Evolutionary conservation across 495 filamentous ascomycete genomes (phyloP).

Genomic region (Astrothelium subdiscretum): DNA sequence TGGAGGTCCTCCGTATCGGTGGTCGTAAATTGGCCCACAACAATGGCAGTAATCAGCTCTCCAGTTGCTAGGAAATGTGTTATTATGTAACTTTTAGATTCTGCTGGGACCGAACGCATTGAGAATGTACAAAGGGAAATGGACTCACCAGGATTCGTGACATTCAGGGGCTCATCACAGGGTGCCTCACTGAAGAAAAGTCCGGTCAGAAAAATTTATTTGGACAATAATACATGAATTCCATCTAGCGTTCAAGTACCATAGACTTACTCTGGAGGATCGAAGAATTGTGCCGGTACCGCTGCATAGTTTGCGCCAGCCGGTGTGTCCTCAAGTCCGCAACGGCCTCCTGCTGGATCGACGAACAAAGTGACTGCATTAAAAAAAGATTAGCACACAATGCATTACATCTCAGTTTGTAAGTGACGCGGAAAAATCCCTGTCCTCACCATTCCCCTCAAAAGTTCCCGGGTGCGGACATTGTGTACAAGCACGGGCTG

Average conservation of each 20-base stretch:
- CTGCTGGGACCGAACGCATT: not conserved
- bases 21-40: not conserved
- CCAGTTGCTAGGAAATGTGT: not conserved
- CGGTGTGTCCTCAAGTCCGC: not conserved
- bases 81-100: not conserved
- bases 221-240: not conserved
- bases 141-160: not conserved
- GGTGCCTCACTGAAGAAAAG: not conserved
- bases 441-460: not conserved
- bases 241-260: not conserved
- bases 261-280: not conserved
- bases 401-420: no score
- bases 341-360: not conserved
- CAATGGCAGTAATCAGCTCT: not conserved
- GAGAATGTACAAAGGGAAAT: not conserved
- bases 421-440: not conserved
- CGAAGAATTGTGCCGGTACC: not conserved
- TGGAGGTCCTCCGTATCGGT: not conserved
- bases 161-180: not conserved
- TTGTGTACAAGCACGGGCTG: not conserved
- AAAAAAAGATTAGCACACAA: not conserved
- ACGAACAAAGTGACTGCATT: not conserved
- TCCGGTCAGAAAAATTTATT: not conserved
- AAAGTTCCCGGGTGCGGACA: not conserved
- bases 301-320: not conserved